These are phyloP conservation scores for Hanseniaspora singularis DNA, from an alignment of 805 yeast species.

Conservation along the genomic window DNA sequence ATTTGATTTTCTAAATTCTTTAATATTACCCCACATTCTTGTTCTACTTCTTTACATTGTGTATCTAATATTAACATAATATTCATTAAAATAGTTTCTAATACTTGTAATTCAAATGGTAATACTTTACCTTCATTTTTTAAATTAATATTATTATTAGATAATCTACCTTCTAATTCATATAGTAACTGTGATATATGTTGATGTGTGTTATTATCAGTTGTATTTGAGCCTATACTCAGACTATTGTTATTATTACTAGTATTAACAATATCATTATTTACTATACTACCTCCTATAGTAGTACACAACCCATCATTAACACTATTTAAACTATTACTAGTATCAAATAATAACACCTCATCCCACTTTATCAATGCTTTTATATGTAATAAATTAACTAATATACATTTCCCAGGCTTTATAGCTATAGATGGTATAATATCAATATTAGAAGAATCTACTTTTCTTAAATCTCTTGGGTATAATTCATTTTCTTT, in stretches of 20 bases:
- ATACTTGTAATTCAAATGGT: slow-evolving; percentile 66
- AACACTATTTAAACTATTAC: slow-evolving; percentile 19
- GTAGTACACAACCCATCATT: no score
- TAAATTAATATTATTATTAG: no score
- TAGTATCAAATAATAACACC: slow-evolving; percentile 71
- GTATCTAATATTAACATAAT: slow-evolving; percentile 70
- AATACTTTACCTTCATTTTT: no score
- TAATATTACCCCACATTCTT: slow-evolving; percentile 50
- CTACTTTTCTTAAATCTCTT: slow-evolving; percentile 76
- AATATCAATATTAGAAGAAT: slow-evolving; percentile 59
- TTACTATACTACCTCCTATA: no score
- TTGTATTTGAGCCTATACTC: no score
- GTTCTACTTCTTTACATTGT: slow-evolving; percentile 50
- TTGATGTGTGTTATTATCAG: slow-evolving; percentile 44
- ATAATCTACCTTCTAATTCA: slow-evolving; percentile 57
- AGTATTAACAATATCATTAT: no score
- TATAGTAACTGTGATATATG: no score
- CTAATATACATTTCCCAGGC: slow-evolving; percentile 56
- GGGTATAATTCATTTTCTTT: slow-evolving; percentile 68
- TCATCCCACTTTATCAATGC: slow-evolving; percentile 73
- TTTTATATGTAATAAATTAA: slow-evolving; percentile 75
- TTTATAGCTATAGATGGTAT: slow-evolving; percentile 83
- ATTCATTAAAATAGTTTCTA: slow-evolving; percentile 71
- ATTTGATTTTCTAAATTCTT: slow-evolving; percentile 67
- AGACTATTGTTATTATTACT: no score